Conservation (phyloP, 345 rosid species). For the Geranium brycei region DNA sequence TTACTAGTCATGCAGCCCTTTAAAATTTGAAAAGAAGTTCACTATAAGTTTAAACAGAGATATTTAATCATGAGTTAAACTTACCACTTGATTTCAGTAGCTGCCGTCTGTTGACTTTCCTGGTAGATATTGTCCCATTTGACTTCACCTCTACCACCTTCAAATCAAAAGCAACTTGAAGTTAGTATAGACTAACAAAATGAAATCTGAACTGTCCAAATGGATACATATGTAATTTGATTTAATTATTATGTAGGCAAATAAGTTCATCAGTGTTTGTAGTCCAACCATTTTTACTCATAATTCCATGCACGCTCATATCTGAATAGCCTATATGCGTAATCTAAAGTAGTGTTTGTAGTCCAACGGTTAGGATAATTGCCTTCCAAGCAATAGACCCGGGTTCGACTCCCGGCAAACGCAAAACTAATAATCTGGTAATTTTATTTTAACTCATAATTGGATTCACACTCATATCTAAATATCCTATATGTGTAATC, state of each 20-base stretch:
- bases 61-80: conserved; percentile 1
- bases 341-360: too few relatives aligned
- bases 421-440: conserved; percentile 11
- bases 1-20: not conserved
- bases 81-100: conserved; percentile 79
- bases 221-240: not conserved
- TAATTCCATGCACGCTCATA: not conserved
- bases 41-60: not conserved
- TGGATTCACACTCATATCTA: too few relatives aligned
- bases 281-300: conserved; percentile 53
- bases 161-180: not conserved
- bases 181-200: too few relatives aligned
- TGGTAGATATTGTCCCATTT: conserved; percentile 51
- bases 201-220: not conserved
- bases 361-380: conserved; percentile 93
- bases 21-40: not conserved
- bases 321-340: too few relatives aligned
- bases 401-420: conserved; percentile 91
- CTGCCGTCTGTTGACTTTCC: conserved; percentile 78
- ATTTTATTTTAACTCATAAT: too few relatives aligned
- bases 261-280: conserved; percentile 27
- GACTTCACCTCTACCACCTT: conserved; percentile 90
- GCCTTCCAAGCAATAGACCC: conserved; percentile 87
- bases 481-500: too few relatives aligned
- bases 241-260: too few relatives aligned